Conservation (phyloP, 345 rosid genomes). For the Corchorus capsularis region DNA sequence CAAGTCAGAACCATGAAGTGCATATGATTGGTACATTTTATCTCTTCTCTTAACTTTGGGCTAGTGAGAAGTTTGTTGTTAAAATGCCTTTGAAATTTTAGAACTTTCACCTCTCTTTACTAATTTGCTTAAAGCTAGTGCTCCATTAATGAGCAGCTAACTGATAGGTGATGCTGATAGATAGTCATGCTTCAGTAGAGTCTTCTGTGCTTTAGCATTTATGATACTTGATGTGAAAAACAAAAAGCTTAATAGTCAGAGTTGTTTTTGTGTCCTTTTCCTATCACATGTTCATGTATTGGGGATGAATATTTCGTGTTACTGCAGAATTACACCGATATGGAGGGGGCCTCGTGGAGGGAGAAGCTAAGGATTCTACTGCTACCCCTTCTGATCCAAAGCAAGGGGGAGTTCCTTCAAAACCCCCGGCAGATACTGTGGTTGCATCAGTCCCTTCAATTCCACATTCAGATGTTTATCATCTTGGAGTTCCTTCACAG, state of each 20-base stretch:
- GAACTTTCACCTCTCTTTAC: neutral
- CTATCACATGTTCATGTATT: neutral
- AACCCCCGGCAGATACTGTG: conserved; percentile 51
- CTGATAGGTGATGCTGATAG: neutral
- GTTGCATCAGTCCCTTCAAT: conserved; percentile 47
- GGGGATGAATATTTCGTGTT: conserved; percentile 1
- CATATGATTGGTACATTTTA: neutral
- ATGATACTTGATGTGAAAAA: neutral
- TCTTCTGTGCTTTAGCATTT: neutral
- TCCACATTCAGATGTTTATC: conserved; percentile 62
- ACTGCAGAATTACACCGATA: conserved; percentile 79
- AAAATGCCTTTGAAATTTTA: conserved; percentile 7
- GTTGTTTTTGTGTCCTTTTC: neutral
- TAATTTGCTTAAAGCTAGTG: neutral
- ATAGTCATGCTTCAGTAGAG: neutral
- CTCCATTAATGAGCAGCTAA: neutral
- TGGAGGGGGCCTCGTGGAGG: conserved; percentile 80
- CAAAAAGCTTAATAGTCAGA: neutral
- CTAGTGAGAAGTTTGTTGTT: neutral
- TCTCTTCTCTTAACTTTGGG: neutral
- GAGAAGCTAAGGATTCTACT: conserved; percentile 59
- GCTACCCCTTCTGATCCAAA: conserved; percentile 55
- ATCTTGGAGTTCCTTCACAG: conserved; percentile 73
- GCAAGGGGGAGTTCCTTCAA: conserved; percentile 58
- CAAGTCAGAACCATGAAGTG: neutral